Evolutionary conservation across 306 rosid species (phyloP), one percentile per base, ranked within the genome.

Genomic region (Glycine soja): DNA sequence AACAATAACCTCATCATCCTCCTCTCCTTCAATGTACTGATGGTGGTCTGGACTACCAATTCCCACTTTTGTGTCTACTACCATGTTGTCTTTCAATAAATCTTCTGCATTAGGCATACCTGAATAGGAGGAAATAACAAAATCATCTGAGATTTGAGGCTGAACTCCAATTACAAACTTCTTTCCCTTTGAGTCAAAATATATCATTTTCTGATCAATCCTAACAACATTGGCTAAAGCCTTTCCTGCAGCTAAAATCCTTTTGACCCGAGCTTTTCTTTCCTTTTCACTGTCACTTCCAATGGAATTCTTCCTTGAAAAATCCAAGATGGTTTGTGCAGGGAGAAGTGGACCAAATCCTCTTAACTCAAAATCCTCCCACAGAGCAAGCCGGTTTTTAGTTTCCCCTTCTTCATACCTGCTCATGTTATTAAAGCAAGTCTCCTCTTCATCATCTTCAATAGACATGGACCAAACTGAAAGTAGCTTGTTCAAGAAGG

Each of bases 341-440:
- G 98, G 98, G 87, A 92, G 87, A 77, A 95, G 97, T 32, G 99
- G 98, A 87, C 87, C 66, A 70, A 91, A 95, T 77, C 99, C 99
- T 86, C 97, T 90, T 77, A 95, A 85, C 86, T 95, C 98, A 80
- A 91, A 74, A 90, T 95, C 99, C 86, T 95, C 99, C 96, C 92
- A 89, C 82, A 95, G 84, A 85, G 99, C 98, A 88, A 89, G 89
- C 53, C 93, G 86, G 59, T 91, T 93, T 80, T 92, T 97, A 75
- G 99, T 93, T 84, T 91, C 94, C 13, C 93, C 99, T 79, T 93
- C 99, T 81, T 93, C 97, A 82, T 93, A 93, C 84, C 83, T 88
- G 85, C 94, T 90, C 92, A 89, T 87, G 86, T 91, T 91, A 85
- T 83, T 88, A 87, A 95, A 95, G 89, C 96, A 95, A 34, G 90